Base-by-base conservation (phyloP, 345 rosid genomes). In the Gossypium rotundifolium region DNA sequence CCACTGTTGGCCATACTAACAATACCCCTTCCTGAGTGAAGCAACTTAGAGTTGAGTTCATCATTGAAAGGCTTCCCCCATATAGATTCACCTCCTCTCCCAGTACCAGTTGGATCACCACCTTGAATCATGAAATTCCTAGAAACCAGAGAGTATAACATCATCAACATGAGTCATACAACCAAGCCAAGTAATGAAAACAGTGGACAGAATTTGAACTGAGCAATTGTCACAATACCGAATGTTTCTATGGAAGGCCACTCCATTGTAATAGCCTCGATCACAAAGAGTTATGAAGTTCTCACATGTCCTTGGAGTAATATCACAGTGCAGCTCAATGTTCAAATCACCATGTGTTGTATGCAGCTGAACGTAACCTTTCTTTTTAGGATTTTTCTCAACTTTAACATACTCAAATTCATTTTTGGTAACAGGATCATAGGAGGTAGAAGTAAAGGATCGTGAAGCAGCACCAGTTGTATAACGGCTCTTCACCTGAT, bases 61-160 rank as follows among this genome's bases (percentile, higher is more conserved):
- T 91, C 99, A 79, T 93, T 91, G 86, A 91, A 95, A 78, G 96
- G 94, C 83, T 91, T 91, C 49, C 97, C 98, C 98, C 99, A 91
- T 64, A 93, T 93, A 7, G 98, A 93, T 84, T 95, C 89, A 14
- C 98, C 98, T 74, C 98, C 97, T 76, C 48, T 84, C 79, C 96
- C 97, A 49, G 94, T 93, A 40, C 98, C 93, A 69, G 93, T 93
- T 65, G 99, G 99, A 82, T 95, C 98, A 61, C 99, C 96, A 23
- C 98, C 98, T 88, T 95, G 99, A 81, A 95, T 91, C 97, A 91
- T 95, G 80, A 93, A 95, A 86, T 90, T 95, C 87, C 98, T 89
- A 76, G 23, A 71, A 18, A 63, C 38, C 14, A 48, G 55, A 54
- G 11, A 20, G 65, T 57, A 71, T 17, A 68, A 63, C 9, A 20